Base-by-base conservation (phyloP, 306 rosid species). In the Rosa multiflora region DNA sequence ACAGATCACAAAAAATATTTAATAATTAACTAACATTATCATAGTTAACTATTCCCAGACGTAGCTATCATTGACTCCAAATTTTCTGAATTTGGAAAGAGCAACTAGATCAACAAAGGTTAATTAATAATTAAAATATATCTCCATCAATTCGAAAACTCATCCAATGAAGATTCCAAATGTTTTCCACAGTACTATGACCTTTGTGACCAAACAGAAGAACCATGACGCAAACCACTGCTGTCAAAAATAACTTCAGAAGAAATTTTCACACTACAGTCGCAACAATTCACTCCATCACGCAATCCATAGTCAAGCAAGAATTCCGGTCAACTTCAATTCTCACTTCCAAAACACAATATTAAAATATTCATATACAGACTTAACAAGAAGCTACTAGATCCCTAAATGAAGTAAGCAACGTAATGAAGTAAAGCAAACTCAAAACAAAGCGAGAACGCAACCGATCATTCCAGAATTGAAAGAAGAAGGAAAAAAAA, bases 271-370 rank as follows among this genome's bases (percentile, higher is more conserved):
- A 48, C 23, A 6, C 44, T 47, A 72, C 5, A 39, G 1, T 20
- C 20, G 6, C 39, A 55, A 6, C 51, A 74, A 40, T 58, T 42
- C 78, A 74, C 5, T 39, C 29, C 44, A 42, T 8, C 56, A 44
- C 59, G 46, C 70, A 44, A 75, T 29, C 11, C 29, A 8, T n/a
- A n/a, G 70, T 75, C 78, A 75, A 75, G 23, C 55, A 42, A 14
- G 43, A 4, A 40, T 23, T 42, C 32, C 8, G 0, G 70, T 74
- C 69, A 58, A 58, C 42, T 75, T 76, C 79, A 76, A 76, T 29
- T 76, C 47, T 2, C 21, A 74, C 42, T 23, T 9, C 43, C 55
- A 26, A 59, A 46, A 43, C 4, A 10, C 63, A 26, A 9, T 26
- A 59, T 43, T 1, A 59, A 0, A 44, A 44, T 26, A 46, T 1